Base-by-base conservation (phyloP, 1,284 basidiomycete species). In the Taiwanofungus camphoratus region DNA sequence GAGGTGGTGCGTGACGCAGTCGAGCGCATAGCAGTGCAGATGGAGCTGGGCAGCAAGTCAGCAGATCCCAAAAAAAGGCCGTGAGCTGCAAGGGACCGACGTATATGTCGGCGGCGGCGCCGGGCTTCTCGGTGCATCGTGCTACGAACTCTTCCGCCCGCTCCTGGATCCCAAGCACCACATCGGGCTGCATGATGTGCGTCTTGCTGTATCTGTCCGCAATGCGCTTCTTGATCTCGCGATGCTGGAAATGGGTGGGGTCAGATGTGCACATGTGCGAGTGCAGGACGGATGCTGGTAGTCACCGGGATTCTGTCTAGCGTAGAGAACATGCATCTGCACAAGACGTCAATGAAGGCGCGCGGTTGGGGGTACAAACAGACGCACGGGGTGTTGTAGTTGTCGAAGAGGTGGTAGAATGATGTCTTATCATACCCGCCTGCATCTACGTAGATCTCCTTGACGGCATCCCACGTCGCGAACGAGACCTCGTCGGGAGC, bases 401-500 rank as follows among this genome's bases (percentile, higher is more conserved):
- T 52, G 18, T 41, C 26, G 21, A 58, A 58, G 15, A 58, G 23
- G 3, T 19, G 9, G 39, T 58, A 56, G 46, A 58, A 55, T 4
- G 43, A 13, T 8, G 53, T 45, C 35, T 56, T 56, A 31, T 58
- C 53, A 38, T 52, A 56, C 6, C 56, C 56, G 11, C 56, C 56
- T 5, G 52, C 54, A 1, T 51, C 52, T 13, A 52, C 42, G 43
- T 58, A 58, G 23, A 58, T 55, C 42, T 58, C 54, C 44, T 58
- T 58, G 27, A 41, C 50, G 1, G 56, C 54, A 21, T 56, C 54
- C 33, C 51, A 50, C 5, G 31, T 50, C 19, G 55, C 54, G 23
- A 59, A 57, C 3, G 57, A 53, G 7, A 61, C 51, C 43, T 61
- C 59, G 32, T 60, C 42, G 3, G 59, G 59, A 0, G 55, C 58